These are phyloP conservation scores for Sedum album DNA, from an alignment of 164 flowering plant species.

Conservation along the genomic window DNA sequence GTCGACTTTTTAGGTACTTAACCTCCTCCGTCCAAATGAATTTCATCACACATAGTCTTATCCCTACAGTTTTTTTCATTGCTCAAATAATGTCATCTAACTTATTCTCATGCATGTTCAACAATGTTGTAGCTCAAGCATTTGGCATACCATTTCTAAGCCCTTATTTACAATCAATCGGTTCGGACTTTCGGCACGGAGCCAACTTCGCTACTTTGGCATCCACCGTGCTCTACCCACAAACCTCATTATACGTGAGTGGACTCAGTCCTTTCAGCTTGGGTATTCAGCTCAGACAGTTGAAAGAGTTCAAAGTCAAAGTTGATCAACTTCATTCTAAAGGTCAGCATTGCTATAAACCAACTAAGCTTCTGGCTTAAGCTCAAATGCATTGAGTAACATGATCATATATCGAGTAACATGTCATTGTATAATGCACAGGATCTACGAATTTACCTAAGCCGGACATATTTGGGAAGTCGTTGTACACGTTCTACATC, in stretches of 20 bases:
- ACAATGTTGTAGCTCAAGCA: slow-evolving; percentile 57
- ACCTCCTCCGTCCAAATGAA: background rate
- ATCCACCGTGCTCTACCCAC: slow-evolving; percentile 75
- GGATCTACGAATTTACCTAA: slow-evolving; percentile 38
- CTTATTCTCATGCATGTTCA: background rate
- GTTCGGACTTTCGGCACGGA: slow-evolving; percentile 70
- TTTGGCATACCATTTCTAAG: slow-evolving; percentile 68
- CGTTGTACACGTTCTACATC: slow-evolving; percentile 67
- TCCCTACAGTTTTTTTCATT: background rate
- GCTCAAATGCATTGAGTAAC: background rate
- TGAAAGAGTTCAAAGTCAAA: slow-evolving; percentile 58
- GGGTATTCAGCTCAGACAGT: slow-evolving; percentile 81
- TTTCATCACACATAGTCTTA: background rate
- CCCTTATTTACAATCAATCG: slow-evolving; percentile 77
- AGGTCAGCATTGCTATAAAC: slow-evolving; percentile 10
- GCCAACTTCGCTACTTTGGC: slow-evolving; percentile 84
- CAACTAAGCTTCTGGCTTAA: too few relatives aligned
- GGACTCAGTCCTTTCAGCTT: slow-evolving; percentile 87
- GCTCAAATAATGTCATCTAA: background rate
- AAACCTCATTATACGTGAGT: slow-evolving; percentile 69
- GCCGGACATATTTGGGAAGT: slow-evolving; percentile 45
- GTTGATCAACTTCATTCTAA: slow-evolving; percentile 29
- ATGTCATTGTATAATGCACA: too few relatives aligned
- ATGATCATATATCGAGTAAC: too few relatives aligned
- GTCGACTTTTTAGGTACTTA: slow-evolving; percentile 56